phyloP scores from a whole-genome alignment of 495 filamentous ascomycete genomes.

The Aspergillus coremiiformis region DNA sequence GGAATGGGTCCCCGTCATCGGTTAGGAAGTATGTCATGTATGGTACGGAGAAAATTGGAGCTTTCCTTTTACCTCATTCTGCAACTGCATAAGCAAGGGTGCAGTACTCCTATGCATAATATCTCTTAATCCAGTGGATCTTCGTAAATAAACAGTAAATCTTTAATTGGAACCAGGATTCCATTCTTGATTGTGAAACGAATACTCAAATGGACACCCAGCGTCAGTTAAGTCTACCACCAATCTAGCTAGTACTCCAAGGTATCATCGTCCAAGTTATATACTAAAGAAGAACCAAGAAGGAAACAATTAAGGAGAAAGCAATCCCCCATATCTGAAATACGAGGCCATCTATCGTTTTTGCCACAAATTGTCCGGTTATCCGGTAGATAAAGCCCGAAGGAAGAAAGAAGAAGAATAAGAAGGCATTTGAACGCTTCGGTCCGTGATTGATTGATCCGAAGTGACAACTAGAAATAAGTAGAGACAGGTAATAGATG shows the following conservation, averaged over 20 bases:
- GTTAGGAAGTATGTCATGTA: constrained; percentile 21
- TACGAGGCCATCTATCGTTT: no score
- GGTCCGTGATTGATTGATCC: not conserved
- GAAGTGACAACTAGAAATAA: not conserved
- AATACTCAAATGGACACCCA: not conserved
- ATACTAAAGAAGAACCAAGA: not conserved
- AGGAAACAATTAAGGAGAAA: not conserved
- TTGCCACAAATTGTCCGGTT: not conserved
- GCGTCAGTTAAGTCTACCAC: not conserved
- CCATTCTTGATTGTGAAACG: not conserved
- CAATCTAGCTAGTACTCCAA: not conserved
- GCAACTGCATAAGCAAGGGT: not conserved
- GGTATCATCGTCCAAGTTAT: not conserved
- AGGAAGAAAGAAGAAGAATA: not conserved
- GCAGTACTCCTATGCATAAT: not conserved
- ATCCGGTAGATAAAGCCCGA: not conserved
- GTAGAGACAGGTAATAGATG: not conserved
- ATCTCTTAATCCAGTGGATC: not conserved
- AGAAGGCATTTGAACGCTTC: not conserved
- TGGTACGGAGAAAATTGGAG: constrained; percentile 25
- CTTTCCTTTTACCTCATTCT: constrained; percentile 2
- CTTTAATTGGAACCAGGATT: not conserved
- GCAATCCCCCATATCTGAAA: no score
- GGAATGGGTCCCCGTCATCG: constrained; percentile 8
- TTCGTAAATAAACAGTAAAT: not conserved